These are phyloP conservation scores for Ambrosia trifida DNA, from an alignment of 129 eudicot species.

Conservation along the genomic window DNA sequence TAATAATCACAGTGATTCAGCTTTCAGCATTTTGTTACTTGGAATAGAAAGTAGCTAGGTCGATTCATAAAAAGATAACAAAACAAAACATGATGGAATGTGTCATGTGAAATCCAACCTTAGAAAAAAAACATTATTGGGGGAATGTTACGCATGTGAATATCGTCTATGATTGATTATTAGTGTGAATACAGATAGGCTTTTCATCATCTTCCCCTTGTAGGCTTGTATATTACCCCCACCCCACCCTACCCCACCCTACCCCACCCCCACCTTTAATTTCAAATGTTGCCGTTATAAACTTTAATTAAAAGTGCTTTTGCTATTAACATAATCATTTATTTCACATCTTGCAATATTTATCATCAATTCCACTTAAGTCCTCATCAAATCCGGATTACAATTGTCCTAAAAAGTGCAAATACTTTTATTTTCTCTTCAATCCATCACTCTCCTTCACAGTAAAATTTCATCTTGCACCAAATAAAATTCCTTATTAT, in stretches of 20 bases:
- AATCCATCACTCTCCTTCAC: not conserved
- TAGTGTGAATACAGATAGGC: constrained; percentile 40
- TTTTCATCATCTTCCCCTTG: constrained; percentile 40
- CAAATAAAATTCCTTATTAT: not conserved
- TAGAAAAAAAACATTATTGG: not conserved
- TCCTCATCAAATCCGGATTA: constrained; percentile 22
- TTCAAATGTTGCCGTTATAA: constrained; percentile 34
- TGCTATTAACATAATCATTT: not conserved
- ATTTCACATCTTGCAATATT: not conserved
- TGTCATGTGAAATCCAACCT: constrained; percentile 17
- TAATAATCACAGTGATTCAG: too few relatives aligned
- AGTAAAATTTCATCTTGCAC: not conserved
- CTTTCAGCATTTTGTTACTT: too few relatives aligned
- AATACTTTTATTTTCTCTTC: constrained; percentile 8
- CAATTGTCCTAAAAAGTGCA: constrained; percentile 19
- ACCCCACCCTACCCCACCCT: not conserved
- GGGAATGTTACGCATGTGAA: constrained; percentile 42
- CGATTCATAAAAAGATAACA: constrained; percentile 25
- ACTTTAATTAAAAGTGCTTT: constrained; percentile 29
- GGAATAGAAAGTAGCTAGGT: not conserved
- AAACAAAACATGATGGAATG: constrained; percentile 27
- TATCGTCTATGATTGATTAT: constrained; percentile 23
- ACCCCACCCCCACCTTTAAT: constrained; percentile 5
- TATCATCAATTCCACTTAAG: constrained; percentile 6
- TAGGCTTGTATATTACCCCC: not conserved